These are phyloP conservation scores for Catunica adiposa DNA, from an alignment of 2,329 filamentous ascomycete species.

Conservation along the genomic window DNA sequence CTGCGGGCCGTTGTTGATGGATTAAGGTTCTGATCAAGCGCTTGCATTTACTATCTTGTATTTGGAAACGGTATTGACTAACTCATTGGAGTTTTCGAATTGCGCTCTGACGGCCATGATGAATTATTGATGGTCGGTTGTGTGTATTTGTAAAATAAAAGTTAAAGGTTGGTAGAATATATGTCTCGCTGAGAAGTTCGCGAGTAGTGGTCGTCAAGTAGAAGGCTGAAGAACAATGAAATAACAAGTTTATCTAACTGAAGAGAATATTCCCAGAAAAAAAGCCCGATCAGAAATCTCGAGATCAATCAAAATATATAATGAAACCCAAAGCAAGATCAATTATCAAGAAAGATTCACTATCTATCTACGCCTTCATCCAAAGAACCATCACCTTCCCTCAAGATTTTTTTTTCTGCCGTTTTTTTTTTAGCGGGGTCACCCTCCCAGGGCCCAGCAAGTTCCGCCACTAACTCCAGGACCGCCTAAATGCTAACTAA, in stretches of 20 bases:
- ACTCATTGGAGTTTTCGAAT: constrained; percentile 89
- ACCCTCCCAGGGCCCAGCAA: background rate
- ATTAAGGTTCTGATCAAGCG: too few relatives aligned
- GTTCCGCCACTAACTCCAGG: background rate
- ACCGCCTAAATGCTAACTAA: background rate
- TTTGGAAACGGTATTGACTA: constrained; percentile 23
- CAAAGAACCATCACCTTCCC: background rate
- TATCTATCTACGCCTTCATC: too few relatives aligned
- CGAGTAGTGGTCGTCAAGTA: background rate
- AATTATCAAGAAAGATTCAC: too few relatives aligned
- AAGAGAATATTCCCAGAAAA: too few relatives aligned
- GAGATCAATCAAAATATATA: too few relatives aligned
- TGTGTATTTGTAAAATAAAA: constrained; percentile 2
- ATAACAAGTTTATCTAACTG: too few relatives aligned
- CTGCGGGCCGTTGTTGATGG: too few relatives aligned
- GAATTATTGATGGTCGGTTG: constrained; percentile 8
- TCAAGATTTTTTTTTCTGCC: background rate
- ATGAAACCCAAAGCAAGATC: too few relatives aligned
- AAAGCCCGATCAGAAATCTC: too few relatives aligned
- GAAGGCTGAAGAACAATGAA: too few relatives aligned
- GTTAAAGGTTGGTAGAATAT: background rate
- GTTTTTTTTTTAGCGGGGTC: background rate
- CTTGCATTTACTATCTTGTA: background rate
- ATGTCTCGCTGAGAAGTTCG: background rate
- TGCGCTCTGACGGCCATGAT: constrained; percentile 54